These are phyloP conservation scores for Macrophomina phaseolina DNA, from an alignment of 2,329 filamentous ascomycete species.

Conservation along the genomic window DNA sequence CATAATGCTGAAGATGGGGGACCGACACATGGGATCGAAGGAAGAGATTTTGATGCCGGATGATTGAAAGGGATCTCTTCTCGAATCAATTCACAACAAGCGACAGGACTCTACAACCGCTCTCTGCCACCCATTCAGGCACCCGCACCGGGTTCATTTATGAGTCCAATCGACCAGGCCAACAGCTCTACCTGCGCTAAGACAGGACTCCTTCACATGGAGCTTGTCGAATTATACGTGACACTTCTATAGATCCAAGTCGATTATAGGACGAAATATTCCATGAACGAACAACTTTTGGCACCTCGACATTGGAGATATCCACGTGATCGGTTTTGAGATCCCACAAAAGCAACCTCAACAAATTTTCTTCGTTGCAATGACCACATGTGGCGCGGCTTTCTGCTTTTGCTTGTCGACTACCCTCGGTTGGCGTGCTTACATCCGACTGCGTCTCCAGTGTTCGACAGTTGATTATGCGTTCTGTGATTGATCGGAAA, in stretches of 20 bases:
- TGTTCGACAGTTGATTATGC: conserved; percentile 18
- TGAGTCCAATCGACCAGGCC: no score
- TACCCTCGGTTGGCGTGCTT: background rate
- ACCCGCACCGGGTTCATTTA: no score
- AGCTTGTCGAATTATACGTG: background rate
- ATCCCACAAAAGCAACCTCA: background rate
- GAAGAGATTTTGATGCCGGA: conserved; percentile 11
- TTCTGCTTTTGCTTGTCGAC: background rate
- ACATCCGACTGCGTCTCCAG: background rate
- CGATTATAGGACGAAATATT: background rate
- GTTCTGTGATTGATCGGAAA: conserved; percentile 6
- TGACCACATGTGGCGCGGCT: background rate
- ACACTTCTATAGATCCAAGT: background rate
- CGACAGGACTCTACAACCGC: background rate
- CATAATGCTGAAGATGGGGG: background rate
- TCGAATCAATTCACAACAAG: background rate
- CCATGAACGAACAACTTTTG: background rate
- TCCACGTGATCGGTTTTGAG: background rate
- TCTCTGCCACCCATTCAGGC: background rate
- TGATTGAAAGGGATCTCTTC: background rate
- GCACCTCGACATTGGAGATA: background rate
- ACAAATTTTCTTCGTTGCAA: background rate
- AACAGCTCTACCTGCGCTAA: no score
- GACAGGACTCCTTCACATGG: no score
- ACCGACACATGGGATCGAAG: conserved; percentile 12